A percentile compares a stretch with the other conserved stretches of the same genome.
These are phyloP conservation scores for Cymbopogon citratus DNA, from an alignment of 176 grass and related monocot species.

Conservation along the genomic window DNA sequence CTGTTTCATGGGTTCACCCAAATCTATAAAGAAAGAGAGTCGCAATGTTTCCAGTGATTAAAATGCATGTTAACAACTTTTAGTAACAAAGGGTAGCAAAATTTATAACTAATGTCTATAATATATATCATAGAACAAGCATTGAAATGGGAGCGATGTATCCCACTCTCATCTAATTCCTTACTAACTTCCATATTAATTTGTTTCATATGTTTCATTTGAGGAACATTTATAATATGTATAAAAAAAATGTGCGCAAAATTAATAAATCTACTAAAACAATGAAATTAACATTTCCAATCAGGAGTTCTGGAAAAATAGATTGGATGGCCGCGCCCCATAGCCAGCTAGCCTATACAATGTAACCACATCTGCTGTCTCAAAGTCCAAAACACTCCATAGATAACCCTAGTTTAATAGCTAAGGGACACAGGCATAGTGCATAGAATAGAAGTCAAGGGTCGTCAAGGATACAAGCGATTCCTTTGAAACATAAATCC, in stretches of 20 bases:
- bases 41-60: background rate
- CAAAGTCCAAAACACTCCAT: background rate
- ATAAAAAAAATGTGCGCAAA: too few relatives aligned
- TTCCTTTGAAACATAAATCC: background rate
- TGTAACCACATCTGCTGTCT: background rate
- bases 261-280: too few relatives aligned
- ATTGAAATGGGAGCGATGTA: background rate
- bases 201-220: too few relatives aligned
- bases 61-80: too few relatives aligned
- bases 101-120: too few relatives aligned
- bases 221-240: too few relatives aligned
- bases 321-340: background rate
- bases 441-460: background rate
- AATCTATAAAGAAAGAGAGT: background rate
- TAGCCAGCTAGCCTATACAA: background rate
- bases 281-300: too few relatives aligned
- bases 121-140: background rate
- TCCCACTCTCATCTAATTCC: too few relatives aligned
- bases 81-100: too few relatives aligned
- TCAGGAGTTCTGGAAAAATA: background rate
- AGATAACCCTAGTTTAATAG: background rate
- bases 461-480: background rate
- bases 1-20: background rate
- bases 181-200: too few relatives aligned
- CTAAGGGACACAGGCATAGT: background rate